Conservation (phyloP, 306 rosid genomes). For the Astragalus membranaceus region DNA sequence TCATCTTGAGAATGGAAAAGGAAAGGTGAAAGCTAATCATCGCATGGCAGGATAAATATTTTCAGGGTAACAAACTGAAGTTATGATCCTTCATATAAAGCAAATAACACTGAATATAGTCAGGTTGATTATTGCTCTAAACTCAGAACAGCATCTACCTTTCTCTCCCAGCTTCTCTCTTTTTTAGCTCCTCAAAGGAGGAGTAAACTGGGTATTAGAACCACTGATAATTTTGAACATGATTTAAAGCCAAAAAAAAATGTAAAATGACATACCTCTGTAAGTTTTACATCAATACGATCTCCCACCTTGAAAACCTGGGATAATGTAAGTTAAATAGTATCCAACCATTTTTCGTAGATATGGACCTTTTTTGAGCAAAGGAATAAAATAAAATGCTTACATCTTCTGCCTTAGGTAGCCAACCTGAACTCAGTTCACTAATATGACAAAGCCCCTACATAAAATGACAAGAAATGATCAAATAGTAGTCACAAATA, state of each 20-base stretch:
- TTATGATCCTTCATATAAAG: background rate
- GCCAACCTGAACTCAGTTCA: conserved; percentile 84
- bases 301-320: conserved; percentile 93
- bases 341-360: background rate
- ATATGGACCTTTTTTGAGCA: background rate
- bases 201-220: background rate
- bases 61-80: background rate
- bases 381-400: conserved; percentile 13
- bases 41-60: background rate
- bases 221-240: background rate
- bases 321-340: conserved; percentile 18
- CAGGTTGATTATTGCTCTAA: too few relatives aligned
- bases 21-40: background rate
- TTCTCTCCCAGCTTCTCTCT: too few relatives aligned
- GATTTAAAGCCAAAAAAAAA: background rate
- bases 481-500: background rate
- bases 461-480: conserved; percentile 25
- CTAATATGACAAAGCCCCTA: conserved; percentile 99
- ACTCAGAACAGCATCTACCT: too few relatives aligned
- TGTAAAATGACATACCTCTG: conserved; percentile 55
- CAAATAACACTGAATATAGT: too few relatives aligned
- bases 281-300: conserved; percentile 82
- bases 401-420: conserved; percentile 95
- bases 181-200: too few relatives aligned
- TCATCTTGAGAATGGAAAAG: background rate